Evolutionary conservation across 1,284 basidiomycete genomes (phyloP).

Genomic region (Ustilago cynodontis): DNA sequence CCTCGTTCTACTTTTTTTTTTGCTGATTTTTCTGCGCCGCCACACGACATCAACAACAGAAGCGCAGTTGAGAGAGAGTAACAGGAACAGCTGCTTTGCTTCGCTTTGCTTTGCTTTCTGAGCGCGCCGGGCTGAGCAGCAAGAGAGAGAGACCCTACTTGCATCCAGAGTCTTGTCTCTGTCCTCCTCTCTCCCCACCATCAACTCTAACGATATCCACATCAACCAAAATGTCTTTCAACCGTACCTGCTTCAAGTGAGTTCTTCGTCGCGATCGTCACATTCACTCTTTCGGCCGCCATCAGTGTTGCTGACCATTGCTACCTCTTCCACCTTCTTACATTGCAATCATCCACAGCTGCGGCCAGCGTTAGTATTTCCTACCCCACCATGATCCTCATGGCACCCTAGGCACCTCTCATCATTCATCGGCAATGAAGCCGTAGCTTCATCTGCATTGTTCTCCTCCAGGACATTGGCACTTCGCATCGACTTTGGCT

Average conservation of each 20-base stretch:
- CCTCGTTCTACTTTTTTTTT: slow-evolving; percentile 9
- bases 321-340: background rate
- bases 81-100: background rate
- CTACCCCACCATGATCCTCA: background rate
- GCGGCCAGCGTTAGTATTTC: slow-evolving; percentile 60
- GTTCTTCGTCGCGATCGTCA: slow-evolving; percentile 2
- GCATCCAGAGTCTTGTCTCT: slow-evolving; percentile 9
- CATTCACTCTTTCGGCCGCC: background rate
- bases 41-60: slow-evolving; percentile 34
- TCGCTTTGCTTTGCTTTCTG: too few relatives aligned
- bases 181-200: slow-evolving; percentile 7
- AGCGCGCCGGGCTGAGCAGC: background rate
- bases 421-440: background rate
- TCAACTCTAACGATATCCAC: slow-evolving; percentile 5
- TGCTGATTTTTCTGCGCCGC: background rate
- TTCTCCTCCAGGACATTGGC: background rate
- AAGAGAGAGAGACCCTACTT: slow-evolving; percentile 35
- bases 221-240: slow-evolving; percentile 43
- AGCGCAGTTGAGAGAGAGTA: slow-evolving; percentile 1
- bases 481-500: background rate
- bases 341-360: slow-evolving; percentile 36
- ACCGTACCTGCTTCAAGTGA: slow-evolving; percentile 61
- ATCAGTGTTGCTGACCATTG: slow-evolving; percentile 4
- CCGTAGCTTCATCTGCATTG: background rate
- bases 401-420: slow-evolving; percentile 10